Percentiles rank a stretch among this genome's conserved stretches.
phyloP scores from a whole-genome alignment of 306 rosid species.

The Quercus rubra region DNA sequence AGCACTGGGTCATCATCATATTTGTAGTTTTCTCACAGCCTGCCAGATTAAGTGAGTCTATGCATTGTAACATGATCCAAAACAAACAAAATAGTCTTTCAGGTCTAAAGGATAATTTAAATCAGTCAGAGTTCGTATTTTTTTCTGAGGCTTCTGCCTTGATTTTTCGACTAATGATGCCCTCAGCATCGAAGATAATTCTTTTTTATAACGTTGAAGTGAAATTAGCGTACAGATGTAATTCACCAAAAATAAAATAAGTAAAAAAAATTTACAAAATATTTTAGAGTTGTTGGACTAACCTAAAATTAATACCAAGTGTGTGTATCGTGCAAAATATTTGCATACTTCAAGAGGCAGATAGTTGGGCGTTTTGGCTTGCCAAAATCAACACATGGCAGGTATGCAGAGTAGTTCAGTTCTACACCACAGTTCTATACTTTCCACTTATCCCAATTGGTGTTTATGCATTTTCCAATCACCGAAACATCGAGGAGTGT shows the following conservation, averaged over 20 bases:
- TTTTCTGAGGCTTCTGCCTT: slow-evolving; percentile 83
- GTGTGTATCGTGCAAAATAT: slow-evolving; percentile 8
- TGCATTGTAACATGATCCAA: no score
- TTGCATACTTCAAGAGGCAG: slow-evolving; percentile 78
- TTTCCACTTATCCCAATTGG: no score
- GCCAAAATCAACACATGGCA: slow-evolving; percentile 93
- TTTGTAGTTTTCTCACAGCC: no score
- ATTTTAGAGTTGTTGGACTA: slow-evolving; percentile 4
- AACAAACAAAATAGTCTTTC: not conserved
- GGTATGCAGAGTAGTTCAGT: slow-evolving; percentile 48
- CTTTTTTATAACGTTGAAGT: slow-evolving; percentile 78
- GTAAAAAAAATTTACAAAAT: not conserved
- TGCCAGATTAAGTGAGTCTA: no score
- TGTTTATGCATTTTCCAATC: no score
- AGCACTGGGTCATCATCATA: no score
- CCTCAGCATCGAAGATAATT: slow-evolving; percentile 66
- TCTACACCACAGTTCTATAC: slow-evolving; percentile 44
- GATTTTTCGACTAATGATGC: slow-evolving; percentile 79
- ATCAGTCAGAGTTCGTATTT: slow-evolving; percentile 46
- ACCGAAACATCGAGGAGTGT: no score
- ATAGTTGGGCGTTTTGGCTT: slow-evolving; percentile 70
- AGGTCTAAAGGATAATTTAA: slow-evolving; percentile 31
- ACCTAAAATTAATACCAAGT: not conserved
- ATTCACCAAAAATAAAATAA: not conserved
- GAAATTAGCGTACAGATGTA: slow-evolving; percentile 80